Evolutionary conservation across 148 eudicot genomes (phyloP).

Genomic region (Simmondsia chinensis): DNA sequence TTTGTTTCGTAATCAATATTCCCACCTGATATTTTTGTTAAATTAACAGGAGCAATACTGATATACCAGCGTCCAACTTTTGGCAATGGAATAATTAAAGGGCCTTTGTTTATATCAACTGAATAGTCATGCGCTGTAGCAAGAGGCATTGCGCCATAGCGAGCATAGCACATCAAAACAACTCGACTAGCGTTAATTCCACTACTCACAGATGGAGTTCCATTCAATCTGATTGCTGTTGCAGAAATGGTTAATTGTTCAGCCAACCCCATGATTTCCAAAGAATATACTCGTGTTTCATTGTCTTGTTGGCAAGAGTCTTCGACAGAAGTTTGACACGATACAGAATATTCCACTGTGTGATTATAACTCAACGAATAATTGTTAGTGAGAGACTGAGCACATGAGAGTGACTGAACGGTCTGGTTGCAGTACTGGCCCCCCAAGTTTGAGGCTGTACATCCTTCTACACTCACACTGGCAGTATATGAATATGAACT

Average conservation of each 20-base stretch:
- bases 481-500: constrained; percentile 48
- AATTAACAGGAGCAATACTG: constrained; percentile 36
- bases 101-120: constrained; percentile 38
- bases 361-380: constrained; percentile 16
- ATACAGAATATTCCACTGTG: constrained; percentile 25
- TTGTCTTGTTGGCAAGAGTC: constrained; percentile 38
- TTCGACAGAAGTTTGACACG: constrained; percentile 40
- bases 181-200: constrained; percentile 20
- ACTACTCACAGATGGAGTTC: constrained; percentile 18
- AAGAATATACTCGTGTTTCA: constrained; percentile 41
- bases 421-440: constrained; percentile 89
- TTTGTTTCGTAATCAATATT: constrained; percentile 12
- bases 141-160: constrained; percentile 67
- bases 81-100: constrained; percentile 56
- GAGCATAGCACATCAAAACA: constrained; percentile 60
- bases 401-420: constrained; percentile 49
- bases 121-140: constrained; percentile 54
- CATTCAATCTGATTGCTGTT: constrained; percentile 25
- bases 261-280: constrained; percentile 48
- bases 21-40: constrained; percentile 13
- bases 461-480: constrained; percentile 78
- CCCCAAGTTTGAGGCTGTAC: constrained; percentile 38
- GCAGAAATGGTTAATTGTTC: constrained; percentile 42
- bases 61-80: constrained; percentile 80
- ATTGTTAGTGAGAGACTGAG: constrained; percentile 15